Base-by-base conservation (phyloP, 2,329 filamentous ascomycete genomes). In the Clonostachys rosea region DNA sequence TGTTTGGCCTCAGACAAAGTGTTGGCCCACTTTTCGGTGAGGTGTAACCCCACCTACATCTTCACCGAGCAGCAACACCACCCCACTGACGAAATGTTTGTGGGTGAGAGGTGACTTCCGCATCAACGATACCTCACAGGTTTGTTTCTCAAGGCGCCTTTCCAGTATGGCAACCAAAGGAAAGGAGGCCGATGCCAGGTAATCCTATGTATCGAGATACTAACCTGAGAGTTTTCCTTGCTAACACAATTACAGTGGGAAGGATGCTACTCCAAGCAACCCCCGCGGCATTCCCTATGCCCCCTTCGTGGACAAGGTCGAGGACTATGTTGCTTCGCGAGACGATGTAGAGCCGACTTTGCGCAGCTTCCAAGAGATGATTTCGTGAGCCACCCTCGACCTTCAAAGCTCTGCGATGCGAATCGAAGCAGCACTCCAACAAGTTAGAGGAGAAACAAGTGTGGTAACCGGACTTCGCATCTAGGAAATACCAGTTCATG, bases 401-500 rank as follows among this genome's bases (percentile, higher is more conserved):
- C 17, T 11, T 3, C 2, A 12, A 13, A 11, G 46, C 14, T 34
- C n/a, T 33, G 18, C 20, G n/a, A 18, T 16, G n/a, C 13, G 42
- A 13, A 30, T 30, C 40, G 13, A 42, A 14, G 14, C 40, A 30
- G 24, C 24, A 30, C 24, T 30, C 24, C 24, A 30, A 30, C 24
- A 30, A 30, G 24, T 30, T 10, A 30, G 24, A 30, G 24, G 24
- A 30, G 24, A 30, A 30, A 30, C 9, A 30, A 30, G 24, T 30
- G 9, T 30, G 24, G 24, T 30, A 30, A 30, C 24, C 24, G 24
- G 24, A 10, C 24, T 30, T 30, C 24, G 24, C 24, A 30, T 30
- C 24, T 30, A 95, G 91, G 58, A 99, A 99, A 78, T 99, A 99
- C 74, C 94, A 97, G 68, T 99, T 97, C 72, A 99, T 99, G 94